Percentiles rank a stretch among this genome's conserved stretches.
Conservation (phyloP, 2,329 filamentous ascomycete species). For the Teratosphaeria viscida region DNA sequence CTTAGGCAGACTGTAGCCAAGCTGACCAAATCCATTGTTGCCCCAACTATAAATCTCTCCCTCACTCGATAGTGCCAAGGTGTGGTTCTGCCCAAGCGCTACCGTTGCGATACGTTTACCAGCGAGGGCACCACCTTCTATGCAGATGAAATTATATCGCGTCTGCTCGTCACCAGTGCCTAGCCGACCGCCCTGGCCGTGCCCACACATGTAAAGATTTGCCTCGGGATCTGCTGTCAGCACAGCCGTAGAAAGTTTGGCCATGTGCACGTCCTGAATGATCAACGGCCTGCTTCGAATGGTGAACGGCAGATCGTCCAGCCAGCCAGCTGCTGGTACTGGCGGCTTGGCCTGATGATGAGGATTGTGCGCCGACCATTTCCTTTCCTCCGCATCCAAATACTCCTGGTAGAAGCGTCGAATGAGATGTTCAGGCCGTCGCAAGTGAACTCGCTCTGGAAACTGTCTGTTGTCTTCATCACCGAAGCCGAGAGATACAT, state of each 20-base stretch:
- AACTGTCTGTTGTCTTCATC: slow-evolving; percentile 92
- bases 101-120: slow-evolving; percentile 67
- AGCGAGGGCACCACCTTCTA: slow-evolving; percentile 62
- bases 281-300: slow-evolving; percentile 61
- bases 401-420: slow-evolving; percentile 63
- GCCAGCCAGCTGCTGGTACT: slow-evolving; percentile 20
- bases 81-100: slow-evolving; percentile 84
- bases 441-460: slow-evolving; percentile 70
- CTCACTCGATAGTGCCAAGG: slow-evolving; percentile 69
- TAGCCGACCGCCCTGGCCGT: slow-evolving; percentile 80
- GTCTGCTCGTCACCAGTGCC: slow-evolving; percentile 86
- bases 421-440: slow-evolving; percentile 67
- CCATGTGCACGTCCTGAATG: slow-evolving; percentile 74
- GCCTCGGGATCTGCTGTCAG: slow-evolving; percentile 77
- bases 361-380: slow-evolving; percentile 29
- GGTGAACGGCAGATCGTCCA: slow-evolving; percentile 57
- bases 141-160: slow-evolving; percentile 72
- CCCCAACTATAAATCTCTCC: slow-evolving; percentile 97
- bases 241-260: slow-evolving; percentile 84
- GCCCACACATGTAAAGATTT: slow-evolving; percentile 86
- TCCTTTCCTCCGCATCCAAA: slow-evolving; percentile 33
- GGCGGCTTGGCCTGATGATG: slow-evolving; percentile 11
- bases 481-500: slow-evolving; percentile 83
- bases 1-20: slow-evolving; percentile 70
- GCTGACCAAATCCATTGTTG: slow-evolving; percentile 71